Base-by-base conservation (phyloP, 2,329 filamentous ascomycete genomes). In the Trichoderma atroviride region DNA sequence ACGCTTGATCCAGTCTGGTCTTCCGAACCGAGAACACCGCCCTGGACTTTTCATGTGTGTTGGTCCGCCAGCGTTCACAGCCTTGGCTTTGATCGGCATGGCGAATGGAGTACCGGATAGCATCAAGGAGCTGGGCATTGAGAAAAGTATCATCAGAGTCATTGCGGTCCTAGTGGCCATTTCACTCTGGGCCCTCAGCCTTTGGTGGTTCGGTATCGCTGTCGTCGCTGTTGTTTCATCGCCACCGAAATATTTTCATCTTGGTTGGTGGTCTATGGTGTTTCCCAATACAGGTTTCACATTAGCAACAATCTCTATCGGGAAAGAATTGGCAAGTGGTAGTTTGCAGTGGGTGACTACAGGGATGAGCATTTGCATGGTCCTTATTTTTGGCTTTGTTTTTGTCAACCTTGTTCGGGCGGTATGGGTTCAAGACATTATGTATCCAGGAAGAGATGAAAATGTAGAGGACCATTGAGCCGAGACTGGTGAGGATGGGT, bases 41-140 rank as follows among this genome's bases (percentile, higher is more conserved):
- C 88, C 91, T 0, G 90, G 87, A 0, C 86, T 93, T 76, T 93
- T 92, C 81, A 92, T 93, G 81, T 90, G 89, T 70, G 91, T 92
- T n/a, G 91, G 91, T 0, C 90, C 91, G 1, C 90, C 90, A 0
- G 86, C 89, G 1, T 93, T 92, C 81, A 93, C 91, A 0, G 88
- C 87, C 1, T 81, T 92, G 16, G 90, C 91, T 0, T 82, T 92
- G 52, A 86, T 93, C 47, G 90, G 90, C 59, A 90, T 92, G 85
- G 85, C 89, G 0, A 76, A 77, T 73, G 3, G 73, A 78, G 4
- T 84, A 86, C 7, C 78, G 81, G 55, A 79, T 78, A 9, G 78
- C 87, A 33, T 83, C 55, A 81, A 84, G 40, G 82, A 83, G 5
- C 63, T 84, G 27, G 47, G 71, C 31, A 75, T 84, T 6, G 82